phyloP scores from a whole-genome alignment of 768 basidiomycete species.

The Suillus luteus region DNA sequence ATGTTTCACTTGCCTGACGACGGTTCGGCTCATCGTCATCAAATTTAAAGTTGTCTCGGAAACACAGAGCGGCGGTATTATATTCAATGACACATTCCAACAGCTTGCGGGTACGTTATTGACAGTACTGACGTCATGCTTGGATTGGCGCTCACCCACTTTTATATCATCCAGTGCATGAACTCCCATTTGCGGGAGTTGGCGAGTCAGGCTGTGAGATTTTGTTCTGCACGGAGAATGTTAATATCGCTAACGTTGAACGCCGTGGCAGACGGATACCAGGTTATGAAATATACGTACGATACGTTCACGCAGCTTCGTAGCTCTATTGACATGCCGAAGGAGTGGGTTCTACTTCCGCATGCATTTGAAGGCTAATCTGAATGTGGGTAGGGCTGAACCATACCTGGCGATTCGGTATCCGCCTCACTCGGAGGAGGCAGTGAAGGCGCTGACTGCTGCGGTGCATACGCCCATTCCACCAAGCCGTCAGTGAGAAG shows the following conservation, averaged over 20 bases:
- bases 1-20: constrained; percentile 14
- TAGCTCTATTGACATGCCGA: constrained; percentile 54
- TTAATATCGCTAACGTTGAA: not conserved
- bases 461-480: constrained; percentile 20
- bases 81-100: constrained; percentile 63
- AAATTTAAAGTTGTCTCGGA: constrained; percentile 46
- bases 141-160: not conserved
- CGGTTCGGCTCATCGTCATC: not conserved
- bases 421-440: constrained; percentile 26
- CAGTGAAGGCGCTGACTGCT: constrained; percentile 16
- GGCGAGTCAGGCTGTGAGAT: constrained; percentile 67
- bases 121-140: constrained; percentile 17
- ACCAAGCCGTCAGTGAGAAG: constrained; percentile 12
- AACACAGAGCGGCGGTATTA: constrained; percentile 58
- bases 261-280: constrained; percentile 49
- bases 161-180: constrained; percentile 32
- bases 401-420: constrained; percentile 23
- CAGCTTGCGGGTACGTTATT: constrained; percentile 47
- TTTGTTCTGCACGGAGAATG: not conserved
- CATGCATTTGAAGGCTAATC: constrained; percentile 12
- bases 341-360: constrained; percentile 43
- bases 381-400: constrained; percentile 24
- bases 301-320: constrained; percentile 56
- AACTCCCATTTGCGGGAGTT: constrained; percentile 54
- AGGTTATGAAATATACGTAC: constrained; percentile 53